Evolutionary conservation across 148 eudicot genomes (phyloP), one percentile per base, ranked within the genome.

Genomic region (Rhododendron vialii): DNA sequence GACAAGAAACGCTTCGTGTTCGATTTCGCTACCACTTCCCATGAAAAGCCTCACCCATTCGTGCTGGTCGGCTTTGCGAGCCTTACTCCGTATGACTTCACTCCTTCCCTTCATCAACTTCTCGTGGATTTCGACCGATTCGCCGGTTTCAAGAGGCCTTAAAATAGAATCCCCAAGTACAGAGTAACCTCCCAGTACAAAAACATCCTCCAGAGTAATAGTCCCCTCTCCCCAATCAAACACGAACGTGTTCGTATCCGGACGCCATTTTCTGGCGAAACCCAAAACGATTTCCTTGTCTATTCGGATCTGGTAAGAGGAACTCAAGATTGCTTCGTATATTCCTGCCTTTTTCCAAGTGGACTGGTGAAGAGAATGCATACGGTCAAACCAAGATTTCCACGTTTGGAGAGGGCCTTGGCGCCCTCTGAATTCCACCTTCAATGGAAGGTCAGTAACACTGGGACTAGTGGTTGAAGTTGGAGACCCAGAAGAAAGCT

Each of bases 121-220:
- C 59, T 82, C 41, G 81, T 83, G 76, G 24, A 86, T 86, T 24
- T 78, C 79, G 15, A 5, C 55, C 76, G 82, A 81, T 30, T 80
- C 80, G 7, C 71, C 36, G 2, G 74, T 74, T 36, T 51, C 30
- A 76, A 17, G 35, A 30, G 36, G 53, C 77, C 63, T 79, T 2
- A 41, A 90, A 82, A 87, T 88, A 47, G 86, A 89, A 28, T 83
- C 48, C 13, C 93, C 93, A 13, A 87, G 63, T 78, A 89, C 92
- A 83, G 92, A 90, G 86, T 86, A 91, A 7, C 92, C 95, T 1
- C 92, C 91, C n/a, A 93, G 65, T 3, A 14, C 41, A 38, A 14
- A 33, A 13, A 33, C 33, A 14, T 74, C 43, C 43, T 74, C 43
- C 26, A 36, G 24, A 15, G 38, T 33, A 5, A 74, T 15, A 35